Base-by-base conservation (phyloP, 345 rosid genomes). In the Eucalyptus pauciflora region DNA sequence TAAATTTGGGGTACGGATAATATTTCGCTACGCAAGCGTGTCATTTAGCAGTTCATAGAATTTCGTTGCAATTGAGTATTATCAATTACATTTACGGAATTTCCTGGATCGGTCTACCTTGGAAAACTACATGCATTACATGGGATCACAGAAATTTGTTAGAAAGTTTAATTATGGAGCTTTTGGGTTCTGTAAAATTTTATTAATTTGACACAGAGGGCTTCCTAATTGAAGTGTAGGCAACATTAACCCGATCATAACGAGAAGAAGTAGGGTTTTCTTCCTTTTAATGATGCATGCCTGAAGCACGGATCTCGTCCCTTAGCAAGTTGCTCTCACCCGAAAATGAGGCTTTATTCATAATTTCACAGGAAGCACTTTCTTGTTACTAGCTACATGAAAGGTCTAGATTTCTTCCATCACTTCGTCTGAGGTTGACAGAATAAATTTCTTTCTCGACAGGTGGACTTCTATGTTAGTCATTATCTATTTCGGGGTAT, bases 381-480 rank as follows among this genome's bases (percentile, higher is more conserved):
- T 20, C 7, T 33, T 20, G 25, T 33, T 71, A 71, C 45, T 33
- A 33, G 81, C 45, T 41, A 20, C 29, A 6, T 76, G 48, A 20
- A 76, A 37, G 48, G 48, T 76, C 83, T 76, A 41, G 29, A 51
- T 1, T 83, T 37, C 62, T 58, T 60, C 85, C 41, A 86, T 62
- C 43, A 54, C n/a, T 46, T 46, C 67, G 45, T 71, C 58, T 92
- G 90, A 48, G 83, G 27, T 76, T 76, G 48, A 76, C 85, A 76
- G 27, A 41, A 41, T 41, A 41, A 41, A 76, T 76, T 90, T 89
- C 91, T 86, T 90, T 86, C 86, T 90, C 89, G 50, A 88, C 96
- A 98, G 99, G 95, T 97, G 99, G 99, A 98, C 99, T 60, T 95
- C 94, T 90, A 91, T 95, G 33, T 90, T 95, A 76, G 93, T 96